A percentile compares a stretch with the other conserved stretches of the same genome.
Conservation (phyloP, 2,329 filamentous ascomycete genomes). For the Fusarium staphyleae region DNA sequence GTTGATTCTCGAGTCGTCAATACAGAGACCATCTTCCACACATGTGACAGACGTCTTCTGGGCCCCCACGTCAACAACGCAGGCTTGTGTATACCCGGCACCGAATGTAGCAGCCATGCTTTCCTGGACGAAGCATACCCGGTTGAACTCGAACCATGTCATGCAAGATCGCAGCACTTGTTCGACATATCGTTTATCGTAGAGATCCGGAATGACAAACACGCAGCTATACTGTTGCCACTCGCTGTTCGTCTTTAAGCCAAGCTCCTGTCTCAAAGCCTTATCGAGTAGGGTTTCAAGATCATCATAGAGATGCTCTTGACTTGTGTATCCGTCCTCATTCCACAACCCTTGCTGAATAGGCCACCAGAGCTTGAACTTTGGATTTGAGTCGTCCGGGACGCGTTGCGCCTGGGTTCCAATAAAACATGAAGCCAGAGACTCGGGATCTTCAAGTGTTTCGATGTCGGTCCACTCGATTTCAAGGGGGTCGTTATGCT, state of each 20-base stretch:
- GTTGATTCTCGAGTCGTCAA: slow-evolving; percentile 94
- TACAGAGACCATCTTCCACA: slow-evolving; percentile 93
- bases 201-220: slow-evolving; percentile 96
- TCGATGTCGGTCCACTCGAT: slow-evolving; percentile 94
- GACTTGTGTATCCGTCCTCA: slow-evolving; percentile 83
- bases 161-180: slow-evolving; percentile 85
- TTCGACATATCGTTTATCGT: slow-evolving; percentile 92
- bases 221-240: slow-evolving; percentile 94
- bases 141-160: slow-evolving; percentile 86
- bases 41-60: slow-evolving; percentile 98
- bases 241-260: slow-evolving; percentile 76
- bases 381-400: slow-evolving; percentile 85
- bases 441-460: slow-evolving; percentile 69
- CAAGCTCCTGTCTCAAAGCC: slow-evolving; percentile 84
- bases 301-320: slow-evolving; percentile 83
- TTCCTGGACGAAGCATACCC: slow-evolving; percentile 94
- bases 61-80: slow-evolving; percentile 94
- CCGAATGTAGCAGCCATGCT: slow-evolving; percentile 94
- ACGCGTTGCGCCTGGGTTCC: slow-evolving; percentile 85
- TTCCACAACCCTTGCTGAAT: slow-evolving; percentile 87
- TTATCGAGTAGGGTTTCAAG: slow-evolving; percentile 87
- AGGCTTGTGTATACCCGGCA: slow-evolving; percentile 91
- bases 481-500: slow-evolving; percentile 92
- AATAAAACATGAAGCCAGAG: slow-evolving; percentile 70
- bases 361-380: slow-evolving; percentile 94